Evolutionary conservation across 2,329 filamentous ascomycete genomes (phyloP).

Genomic region (Fusarium torreyae): DNA sequence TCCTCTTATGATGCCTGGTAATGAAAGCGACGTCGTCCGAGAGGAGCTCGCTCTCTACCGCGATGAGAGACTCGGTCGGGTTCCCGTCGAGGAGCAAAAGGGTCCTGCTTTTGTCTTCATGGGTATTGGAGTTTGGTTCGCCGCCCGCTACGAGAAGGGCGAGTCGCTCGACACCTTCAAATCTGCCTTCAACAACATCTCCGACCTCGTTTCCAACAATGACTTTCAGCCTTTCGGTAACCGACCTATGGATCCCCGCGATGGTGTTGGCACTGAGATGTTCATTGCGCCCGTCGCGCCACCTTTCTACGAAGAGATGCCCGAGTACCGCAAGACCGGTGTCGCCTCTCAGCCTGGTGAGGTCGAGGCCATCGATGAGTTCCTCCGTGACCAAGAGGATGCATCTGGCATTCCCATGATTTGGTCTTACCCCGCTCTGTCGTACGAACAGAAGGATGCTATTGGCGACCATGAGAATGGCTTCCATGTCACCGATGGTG

Average conservation of each 20-base stretch:
- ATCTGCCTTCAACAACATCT: constrained; percentile 36
- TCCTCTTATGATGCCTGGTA: constrained; percentile 68
- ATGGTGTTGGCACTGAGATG: constrained; percentile 50
- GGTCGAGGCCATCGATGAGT: constrained; percentile 38
- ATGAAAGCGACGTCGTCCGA: constrained; percentile 30
- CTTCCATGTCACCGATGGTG: constrained; percentile 51
- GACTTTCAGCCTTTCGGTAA: constrained; percentile 38
- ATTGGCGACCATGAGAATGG: constrained; percentile 42
- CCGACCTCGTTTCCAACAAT: constrained; percentile 33
- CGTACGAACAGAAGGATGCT: constrained; percentile 31
- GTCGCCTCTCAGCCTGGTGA: constrained; percentile 32
- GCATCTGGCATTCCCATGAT: constrained; percentile 38
- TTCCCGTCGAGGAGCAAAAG: constrained; percentile 40
- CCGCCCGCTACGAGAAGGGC: constrained; percentile 38
- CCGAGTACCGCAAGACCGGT: constrained; percentile 37
- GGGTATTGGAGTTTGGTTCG: constrained; percentile 49
- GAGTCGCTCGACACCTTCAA: constrained; percentile 37
- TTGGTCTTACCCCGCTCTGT: constrained; percentile 41
- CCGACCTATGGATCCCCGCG: constrained; percentile 45
- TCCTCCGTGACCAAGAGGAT: constrained; percentile 28
- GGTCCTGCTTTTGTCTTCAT: constrained; percentile 45
- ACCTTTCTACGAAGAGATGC: constrained; percentile 39
- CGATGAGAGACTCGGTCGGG: constrained; percentile 30
- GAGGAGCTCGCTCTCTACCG: constrained; percentile 44
- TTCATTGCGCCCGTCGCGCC: constrained; percentile 50